A percentile compares a stretch with the other conserved stretches of the same genome.
Evolutionary conservation across 495 filamentous ascomycete genomes (phyloP).

Genomic region (Neurospora intermedia): DNA sequence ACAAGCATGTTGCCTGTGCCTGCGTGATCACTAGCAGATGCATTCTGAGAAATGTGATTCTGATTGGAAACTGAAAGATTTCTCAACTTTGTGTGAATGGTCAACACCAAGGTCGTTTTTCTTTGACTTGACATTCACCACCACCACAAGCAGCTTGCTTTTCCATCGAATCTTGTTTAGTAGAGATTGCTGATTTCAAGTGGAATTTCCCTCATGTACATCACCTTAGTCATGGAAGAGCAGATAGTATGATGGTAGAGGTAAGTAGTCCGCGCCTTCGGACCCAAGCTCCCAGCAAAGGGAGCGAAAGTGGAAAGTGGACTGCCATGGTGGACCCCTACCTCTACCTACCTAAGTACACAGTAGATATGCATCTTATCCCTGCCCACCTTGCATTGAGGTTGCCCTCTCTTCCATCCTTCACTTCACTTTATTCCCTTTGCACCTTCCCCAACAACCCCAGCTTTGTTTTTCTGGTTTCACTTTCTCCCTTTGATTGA

Average conservation of each 20-base stretch:
- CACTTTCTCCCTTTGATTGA: not conserved
- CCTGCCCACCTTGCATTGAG: not conserved
- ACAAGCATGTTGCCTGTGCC: not conserved
- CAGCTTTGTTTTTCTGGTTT: not conserved
- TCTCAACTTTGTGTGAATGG: not conserved
- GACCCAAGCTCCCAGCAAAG: not conserved
- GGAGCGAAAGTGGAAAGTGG: not conserved
- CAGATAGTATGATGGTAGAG: not conserved
- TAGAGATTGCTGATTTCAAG: too few relatives aligned
- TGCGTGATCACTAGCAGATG: not conserved
- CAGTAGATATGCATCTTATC: not conserved
- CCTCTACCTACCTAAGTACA: too few relatives aligned
- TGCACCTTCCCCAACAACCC: not conserved
- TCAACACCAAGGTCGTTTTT: not conserved
- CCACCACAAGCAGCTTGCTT: not conserved
- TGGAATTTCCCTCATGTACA: too few relatives aligned
- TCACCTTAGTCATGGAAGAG: not conserved
- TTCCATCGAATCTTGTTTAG: too few relatives aligned
- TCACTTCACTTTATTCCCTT: not conserved
- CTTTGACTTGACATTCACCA: not conserved
- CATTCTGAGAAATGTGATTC: not conserved
- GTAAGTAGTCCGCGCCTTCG: not conserved
- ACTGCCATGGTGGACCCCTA: not conserved
- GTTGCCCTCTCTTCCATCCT: not conserved
- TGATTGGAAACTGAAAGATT: not conserved